These are phyloP conservation scores for Diaporthe humulicola DNA, from an alignment of 2,329 filamentous ascomycete genomes.

Conservation along the genomic window DNA sequence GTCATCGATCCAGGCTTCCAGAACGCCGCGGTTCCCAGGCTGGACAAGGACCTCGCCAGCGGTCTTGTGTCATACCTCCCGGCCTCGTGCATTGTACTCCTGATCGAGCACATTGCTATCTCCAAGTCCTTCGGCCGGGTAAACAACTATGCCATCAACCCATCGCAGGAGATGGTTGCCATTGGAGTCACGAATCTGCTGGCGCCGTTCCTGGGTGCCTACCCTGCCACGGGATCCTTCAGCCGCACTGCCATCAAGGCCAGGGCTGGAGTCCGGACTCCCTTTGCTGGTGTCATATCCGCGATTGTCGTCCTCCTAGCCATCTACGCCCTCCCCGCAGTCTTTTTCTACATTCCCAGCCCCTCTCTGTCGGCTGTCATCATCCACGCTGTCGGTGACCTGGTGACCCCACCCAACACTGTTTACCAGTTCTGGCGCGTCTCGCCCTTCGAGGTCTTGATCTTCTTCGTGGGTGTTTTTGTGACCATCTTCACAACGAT, in stretches of 20 bases:
- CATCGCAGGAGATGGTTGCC: conserved; percentile 94
- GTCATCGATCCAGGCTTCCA: conserved; percentile 75
- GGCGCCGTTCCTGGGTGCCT: conserved; percentile 91
- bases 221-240: conserved; percentile 95
- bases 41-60: conserved; percentile 76
- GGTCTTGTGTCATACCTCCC: conserved; percentile 81
- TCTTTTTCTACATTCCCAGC: conserved; percentile 95
- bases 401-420: conserved; percentile 91
- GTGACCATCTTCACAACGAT: conserved; percentile 91
- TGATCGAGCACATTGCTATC: conserved; percentile 97
- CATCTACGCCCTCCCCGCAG: conserved; percentile 86
- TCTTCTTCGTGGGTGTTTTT: conserved; percentile 94
- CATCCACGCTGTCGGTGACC: conserved; percentile 93
- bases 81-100: conserved; percentile 89
- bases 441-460: conserved; percentile 88
- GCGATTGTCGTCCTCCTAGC: conserved; percentile 88
- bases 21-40: conserved; percentile 78
- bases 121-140: conserved; percentile 96
- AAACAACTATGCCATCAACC: conserved; percentile 96
- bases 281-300: conserved; percentile 90
- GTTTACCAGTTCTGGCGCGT: conserved; percentile 97
- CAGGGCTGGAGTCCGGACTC: conserved; percentile 93
- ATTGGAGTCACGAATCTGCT: conserved; percentile 93
- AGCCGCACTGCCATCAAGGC: conserved; percentile 97
- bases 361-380: conserved; percentile 88